A percentile compares a stretch with the other conserved stretches of the same genome.
Evolutionary conservation across 306 rosid genomes (phyloP).

Genomic region (Medicago truncatula): MtrunA17r5.0-ANR NC_053048.1:999501-1000000

Average conservation of each 20-base stretch:
- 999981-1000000: neutral
- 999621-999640: constrained; percentile 27
- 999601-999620: constrained; percentile 16
- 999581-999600: constrained; percentile 15
- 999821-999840: constrained; percentile 16
- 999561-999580: neutral
- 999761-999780: constrained; percentile 8
- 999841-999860: constrained; percentile 16
- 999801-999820: neutral
- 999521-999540: neutral
- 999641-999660: constrained; percentile 19
- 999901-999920: neutral
- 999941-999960: neutral
- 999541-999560: neutral
- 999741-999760: neutral
- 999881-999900: neutral
- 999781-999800: constrained; percentile 25
- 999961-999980: neutral
- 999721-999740: constrained; percentile 12
- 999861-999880: constrained; percentile 4
- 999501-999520: neutral
- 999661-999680: constrained; percentile 12
- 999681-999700: neutral
- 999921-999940: neutral
- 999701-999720: constrained; percentile 25